Percentiles rank a stretch among this genome's conserved stretches.
Evolutionary conservation across 2,329 filamentous ascomycete species (phyloP).

Genomic region (Trichoderma endophyticum): DNA sequence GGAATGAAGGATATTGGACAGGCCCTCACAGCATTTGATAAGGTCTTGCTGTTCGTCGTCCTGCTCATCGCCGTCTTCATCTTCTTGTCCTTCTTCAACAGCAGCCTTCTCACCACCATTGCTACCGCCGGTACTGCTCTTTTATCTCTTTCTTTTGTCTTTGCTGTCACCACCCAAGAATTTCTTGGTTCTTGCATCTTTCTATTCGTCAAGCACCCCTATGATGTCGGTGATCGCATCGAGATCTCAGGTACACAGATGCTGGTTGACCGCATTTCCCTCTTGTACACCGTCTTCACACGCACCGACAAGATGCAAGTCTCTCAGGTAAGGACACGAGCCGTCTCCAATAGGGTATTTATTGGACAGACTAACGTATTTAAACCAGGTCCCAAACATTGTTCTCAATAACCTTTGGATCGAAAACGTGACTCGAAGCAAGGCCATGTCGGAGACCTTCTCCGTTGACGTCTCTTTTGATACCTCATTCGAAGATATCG

Average conservation of each 20-base stretch:
- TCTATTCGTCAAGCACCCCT: slow-evolving; percentile 97
- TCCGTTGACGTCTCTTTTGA: slow-evolving; percentile 79
- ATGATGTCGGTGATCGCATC: slow-evolving; percentile 91
- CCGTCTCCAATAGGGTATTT: background rate
- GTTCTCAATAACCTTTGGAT: slow-evolving; percentile 90
- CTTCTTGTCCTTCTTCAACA: slow-evolving; percentile 86
- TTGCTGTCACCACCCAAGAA: slow-evolving; percentile 87
- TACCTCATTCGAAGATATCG: slow-evolving; percentile 85
- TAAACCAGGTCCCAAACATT: slow-evolving; percentile 75
- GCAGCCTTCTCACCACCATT: slow-evolving; percentile 78
- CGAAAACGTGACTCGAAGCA: slow-evolving; percentile 87
- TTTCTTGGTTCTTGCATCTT: slow-evolving; percentile 98
- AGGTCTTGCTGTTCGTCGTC: slow-evolving; percentile 77
- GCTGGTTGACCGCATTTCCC: slow-evolving; percentile 87
- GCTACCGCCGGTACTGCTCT: slow-evolving; percentile 88
- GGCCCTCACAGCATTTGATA: slow-evolving; percentile 86
- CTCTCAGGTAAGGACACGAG: slow-evolving; percentile 45
- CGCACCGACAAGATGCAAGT: slow-evolving; percentile 78
- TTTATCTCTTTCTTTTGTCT: slow-evolving; percentile 94
- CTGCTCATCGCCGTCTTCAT: slow-evolving; percentile 78
- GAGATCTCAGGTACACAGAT: slow-evolving; percentile 71
- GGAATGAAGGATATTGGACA: slow-evolving; percentile 98
- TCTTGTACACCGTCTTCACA: slow-evolving; percentile 89
- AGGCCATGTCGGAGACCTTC: slow-evolving; percentile 85
- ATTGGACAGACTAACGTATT: background rate